Evolutionary conservation across 2,329 filamentous ascomycete genomes (phyloP).

Genomic region (Diaporthe caulivora): DNA sequence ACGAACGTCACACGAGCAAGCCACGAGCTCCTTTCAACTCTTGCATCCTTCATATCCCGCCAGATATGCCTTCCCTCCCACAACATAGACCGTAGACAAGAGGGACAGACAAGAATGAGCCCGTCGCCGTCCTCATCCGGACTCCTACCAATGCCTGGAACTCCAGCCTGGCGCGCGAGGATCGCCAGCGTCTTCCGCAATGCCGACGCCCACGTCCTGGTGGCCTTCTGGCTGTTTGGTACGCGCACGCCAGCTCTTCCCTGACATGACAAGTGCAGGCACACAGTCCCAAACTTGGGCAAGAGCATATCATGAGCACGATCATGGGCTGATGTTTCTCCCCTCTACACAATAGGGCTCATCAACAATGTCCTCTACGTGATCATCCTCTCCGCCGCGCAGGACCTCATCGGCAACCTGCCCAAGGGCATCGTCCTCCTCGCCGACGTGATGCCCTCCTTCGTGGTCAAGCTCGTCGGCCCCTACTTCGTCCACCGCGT

Average conservation of each 20-base stretch:
- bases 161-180: constrained; percentile 74
- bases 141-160: constrained; percentile 69
- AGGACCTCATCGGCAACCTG: constrained; percentile 91
- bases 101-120: constrained; percentile 47
- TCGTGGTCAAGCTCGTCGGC: constrained; percentile 86
- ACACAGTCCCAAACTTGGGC: constrained; percentile 15
- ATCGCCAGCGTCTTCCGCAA: constrained; percentile 73
- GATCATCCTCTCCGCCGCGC: constrained; percentile 92
- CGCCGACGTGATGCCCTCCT: constrained; percentile 91
- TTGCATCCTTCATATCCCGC: too few species aligned
- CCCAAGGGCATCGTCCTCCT: constrained; percentile 95
- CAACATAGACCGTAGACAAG: constrained; percentile 7
- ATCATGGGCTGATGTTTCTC: constrained; percentile 7
- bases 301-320: neutral
- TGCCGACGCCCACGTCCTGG: constrained; percentile 77
- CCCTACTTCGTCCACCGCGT: constrained; percentile 95
- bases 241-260: constrained; percentile 43
- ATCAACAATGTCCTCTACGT: constrained; percentile 99
- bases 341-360: constrained; percentile 67
- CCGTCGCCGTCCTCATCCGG: constrained; percentile 57
- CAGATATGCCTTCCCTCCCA: neutral
- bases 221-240: constrained; percentile 97
- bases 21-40: neutral
- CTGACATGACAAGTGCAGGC: neutral
- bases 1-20: constrained; percentile 8